phyloP scores from a whole-genome alignment of 306 rosid genomes.

The Senna siamea region DNA sequence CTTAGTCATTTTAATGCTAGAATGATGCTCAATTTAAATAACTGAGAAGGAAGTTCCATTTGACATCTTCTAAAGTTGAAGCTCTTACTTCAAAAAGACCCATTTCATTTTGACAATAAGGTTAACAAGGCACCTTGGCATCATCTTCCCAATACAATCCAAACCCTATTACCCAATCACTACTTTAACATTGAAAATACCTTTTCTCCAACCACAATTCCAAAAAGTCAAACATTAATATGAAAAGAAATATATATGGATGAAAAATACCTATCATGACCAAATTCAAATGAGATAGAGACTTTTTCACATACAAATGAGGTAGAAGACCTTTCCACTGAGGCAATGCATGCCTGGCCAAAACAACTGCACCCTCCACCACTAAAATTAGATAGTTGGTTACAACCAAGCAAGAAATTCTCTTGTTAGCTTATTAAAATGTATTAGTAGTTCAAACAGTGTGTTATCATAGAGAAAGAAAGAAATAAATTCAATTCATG shows the following conservation, averaged over 20 bases:
- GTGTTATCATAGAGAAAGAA: background rate
- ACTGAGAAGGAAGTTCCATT: constrained; percentile 32
- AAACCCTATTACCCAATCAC: background rate
- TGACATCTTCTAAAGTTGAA: constrained; percentile 22
- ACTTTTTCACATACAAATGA: constrained; percentile 79
- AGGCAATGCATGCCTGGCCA: constrained; percentile 56
- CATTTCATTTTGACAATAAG: constrained; percentile 23
- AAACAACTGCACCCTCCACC: constrained; percentile 63
- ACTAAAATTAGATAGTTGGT: constrained; percentile 64
- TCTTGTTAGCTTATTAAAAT: background rate
- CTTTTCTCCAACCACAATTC: constrained; percentile 32
- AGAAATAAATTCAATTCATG: background rate
- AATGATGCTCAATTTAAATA: constrained; percentile 3
- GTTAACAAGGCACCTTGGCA: constrained; percentile 26
- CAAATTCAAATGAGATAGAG: constrained; percentile 82
- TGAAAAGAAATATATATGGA: constrained; percentile 27
- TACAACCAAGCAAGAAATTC: constrained; percentile 38
- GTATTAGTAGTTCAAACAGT: background rate
- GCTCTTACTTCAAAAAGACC: constrained; percentile 21
- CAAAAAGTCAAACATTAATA: constrained; percentile 18
- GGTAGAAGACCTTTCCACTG: constrained; percentile 66
- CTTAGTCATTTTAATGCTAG: background rate
- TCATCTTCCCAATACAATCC: constrained; percentile 29
- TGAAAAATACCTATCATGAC: constrained; percentile 81
- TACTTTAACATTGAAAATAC: background rate